These are phyloP conservation scores for Condylostoma magnum DNA, from an alignment of 169 alveolate genomes.

Conservation along the genomic window DNA sequence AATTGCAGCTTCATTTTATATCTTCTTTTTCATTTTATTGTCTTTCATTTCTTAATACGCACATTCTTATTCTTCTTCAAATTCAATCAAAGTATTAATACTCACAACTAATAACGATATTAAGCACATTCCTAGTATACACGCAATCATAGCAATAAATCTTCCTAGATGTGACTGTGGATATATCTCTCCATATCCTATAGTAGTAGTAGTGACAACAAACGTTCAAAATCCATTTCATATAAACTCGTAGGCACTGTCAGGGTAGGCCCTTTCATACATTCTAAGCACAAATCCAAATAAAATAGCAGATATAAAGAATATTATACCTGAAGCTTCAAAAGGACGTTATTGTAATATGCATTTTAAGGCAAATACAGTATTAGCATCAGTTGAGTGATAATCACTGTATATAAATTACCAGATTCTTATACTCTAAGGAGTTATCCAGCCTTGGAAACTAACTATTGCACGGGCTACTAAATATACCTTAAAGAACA, in stretches of 20 bases:
- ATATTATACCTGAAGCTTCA: background rate
- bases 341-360: constrained; percentile 46
- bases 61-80: background rate
- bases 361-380: constrained; percentile 43
- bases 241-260: background rate
- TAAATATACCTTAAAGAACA: constrained; percentile 38
- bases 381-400: constrained; percentile 29
- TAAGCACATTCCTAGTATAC: constrained; percentile 48
- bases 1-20: background rate
- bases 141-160: constrained; percentile 33
- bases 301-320: constrained; percentile 11
- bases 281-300: constrained; percentile 36
- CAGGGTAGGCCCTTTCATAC: constrained; percentile 30
- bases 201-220: constrained; percentile 66
- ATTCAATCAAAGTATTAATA: constrained; percentile 9
- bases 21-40: background rate
- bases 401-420: too few relatives aligned
- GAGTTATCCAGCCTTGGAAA: constrained; percentile 43
- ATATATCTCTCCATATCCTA: constrained; percentile 65
- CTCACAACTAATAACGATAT: constrained; percentile 48
- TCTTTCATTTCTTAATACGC: constrained; percentile 3
- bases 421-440: too few relatives aligned
- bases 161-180: constrained; percentile 61
- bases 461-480: constrained; percentile 21
- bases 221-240: constrained; percentile 48